phyloP scores from a whole-genome alignment of 1,284 basidiomycete species.

The Kwoniella shivajii region DNA sequence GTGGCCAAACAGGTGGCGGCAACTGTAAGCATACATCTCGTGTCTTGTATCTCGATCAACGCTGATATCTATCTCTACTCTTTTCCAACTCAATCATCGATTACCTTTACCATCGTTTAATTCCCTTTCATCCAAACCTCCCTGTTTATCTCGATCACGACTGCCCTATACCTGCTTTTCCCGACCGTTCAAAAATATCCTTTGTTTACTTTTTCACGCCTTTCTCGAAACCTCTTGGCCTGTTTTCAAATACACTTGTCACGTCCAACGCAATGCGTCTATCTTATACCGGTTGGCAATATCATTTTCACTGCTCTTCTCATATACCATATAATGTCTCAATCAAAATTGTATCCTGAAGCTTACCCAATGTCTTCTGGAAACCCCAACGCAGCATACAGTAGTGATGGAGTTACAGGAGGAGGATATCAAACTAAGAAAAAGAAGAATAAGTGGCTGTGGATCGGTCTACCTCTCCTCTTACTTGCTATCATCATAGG shows the following conservation, averaged over 20 bases:
- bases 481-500: constrained; percentile 68
- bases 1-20: constrained; percentile 20
- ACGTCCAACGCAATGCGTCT: background rate
- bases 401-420: constrained; percentile 19
- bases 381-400: constrained; percentile 44
- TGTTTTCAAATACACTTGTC: background rate
- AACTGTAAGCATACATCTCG: constrained; percentile 16
- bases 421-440: constrained; percentile 35
- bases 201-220: background rate
- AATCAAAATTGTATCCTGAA: constrained; percentile 6
- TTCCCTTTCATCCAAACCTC: background rate
- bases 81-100: background rate
- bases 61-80: too few species aligned
- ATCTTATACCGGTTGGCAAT: background rate
- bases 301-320: background rate
- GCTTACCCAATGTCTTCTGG: constrained; percentile 48
- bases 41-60: background rate
- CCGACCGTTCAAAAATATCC: background rate
- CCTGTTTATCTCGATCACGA: background rate
- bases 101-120: background rate
- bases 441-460: constrained; percentile 51
- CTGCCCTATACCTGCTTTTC: background rate
- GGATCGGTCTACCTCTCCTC: constrained; percentile 53
- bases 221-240: background rate
- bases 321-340: background rate